phyloP scores from a whole-genome alignment of 202 grass and related monocot species.

The Zoysia matrella region DNA sequence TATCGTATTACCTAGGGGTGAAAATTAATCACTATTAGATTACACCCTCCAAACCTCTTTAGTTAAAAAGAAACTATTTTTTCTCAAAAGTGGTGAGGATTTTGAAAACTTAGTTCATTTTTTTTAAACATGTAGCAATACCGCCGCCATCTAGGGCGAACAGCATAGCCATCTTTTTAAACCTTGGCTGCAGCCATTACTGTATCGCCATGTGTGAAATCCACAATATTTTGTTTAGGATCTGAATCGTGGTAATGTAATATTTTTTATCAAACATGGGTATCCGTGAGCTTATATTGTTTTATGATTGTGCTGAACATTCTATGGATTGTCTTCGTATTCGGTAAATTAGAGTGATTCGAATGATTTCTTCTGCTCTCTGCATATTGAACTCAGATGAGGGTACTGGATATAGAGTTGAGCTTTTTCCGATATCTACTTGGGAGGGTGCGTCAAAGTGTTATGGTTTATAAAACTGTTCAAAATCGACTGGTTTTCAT shows the following conservation, averaged over 20 bases:
- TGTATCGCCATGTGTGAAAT: constrained; percentile 29
- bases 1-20: not conserved
- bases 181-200: not conserved
- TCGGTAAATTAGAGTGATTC: not conserved
- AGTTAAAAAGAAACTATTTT: too few relatives aligned
- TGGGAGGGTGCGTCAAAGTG: not conserved
- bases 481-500: too few relatives aligned
- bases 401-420: not conserved
- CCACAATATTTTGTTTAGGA: constrained; percentile 3
- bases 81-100: too few relatives aligned
- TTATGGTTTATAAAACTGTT: not conserved
- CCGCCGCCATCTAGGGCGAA: too few relatives aligned
- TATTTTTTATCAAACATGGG: not conserved
- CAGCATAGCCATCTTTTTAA: not conserved
- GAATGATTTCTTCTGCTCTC: not conserved
- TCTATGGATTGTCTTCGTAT: not conserved
- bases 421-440: not conserved
- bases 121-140: too few relatives aligned
- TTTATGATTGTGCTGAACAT: not conserved
- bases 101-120: too few relatives aligned
- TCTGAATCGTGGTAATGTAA: constrained; percentile 15
- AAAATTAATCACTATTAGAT: too few relatives aligned
- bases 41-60: too few relatives aligned
- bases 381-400: not conserved
- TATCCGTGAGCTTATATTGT: not conserved